A percentile compares a stretch with the other conserved stretches of the same genome.
Evolutionary conservation across 768 basidiomycete genomes (phyloP).

Genomic region (Pleurotus tuber-regium): DNA sequence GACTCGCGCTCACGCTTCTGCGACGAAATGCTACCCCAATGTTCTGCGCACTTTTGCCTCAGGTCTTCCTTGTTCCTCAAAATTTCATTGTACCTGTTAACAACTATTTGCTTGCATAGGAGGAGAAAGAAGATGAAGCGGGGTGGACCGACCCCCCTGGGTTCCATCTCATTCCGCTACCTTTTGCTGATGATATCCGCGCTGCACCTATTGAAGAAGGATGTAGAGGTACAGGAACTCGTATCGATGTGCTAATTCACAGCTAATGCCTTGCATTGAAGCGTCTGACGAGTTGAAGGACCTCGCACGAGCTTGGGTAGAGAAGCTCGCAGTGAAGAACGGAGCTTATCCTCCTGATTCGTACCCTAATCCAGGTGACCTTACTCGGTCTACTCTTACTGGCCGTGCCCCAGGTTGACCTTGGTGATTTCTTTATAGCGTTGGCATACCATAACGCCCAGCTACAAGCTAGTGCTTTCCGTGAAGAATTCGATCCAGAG

Average conservation of each 20-base stretch:
- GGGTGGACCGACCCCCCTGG: conserved; percentile 86
- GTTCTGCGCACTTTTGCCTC: conserved; percentile 86
- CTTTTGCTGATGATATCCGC: conserved; percentile 93
- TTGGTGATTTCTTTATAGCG: conserved; percentile 38
- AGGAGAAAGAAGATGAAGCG: conserved; percentile 64
- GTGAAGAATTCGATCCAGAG: conserved; percentile 79
- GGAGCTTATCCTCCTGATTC: conserved; percentile 86
- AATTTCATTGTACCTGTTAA: neutral
- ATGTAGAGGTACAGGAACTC: conserved; percentile 60
- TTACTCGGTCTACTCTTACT: neutral
- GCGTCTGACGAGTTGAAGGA: conserved; percentile 69
- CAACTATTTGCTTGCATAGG: conserved; percentile 36
- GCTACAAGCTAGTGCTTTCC: conserved; percentile 89
- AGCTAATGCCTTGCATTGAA: conserved; percentile 22
- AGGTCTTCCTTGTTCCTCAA: conserved; percentile 41
- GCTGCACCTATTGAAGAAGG: conserved; percentile 67
- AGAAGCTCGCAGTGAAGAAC: conserved; percentile 74
- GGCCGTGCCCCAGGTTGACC: conserved; percentile 8
- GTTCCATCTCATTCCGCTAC: conserved; percentile 90
- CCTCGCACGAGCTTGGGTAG: conserved; percentile 70
- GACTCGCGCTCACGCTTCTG: conserved; percentile 66
- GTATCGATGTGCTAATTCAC: conserved; percentile 7
- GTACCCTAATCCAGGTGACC: conserved; percentile 86
- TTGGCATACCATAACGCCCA: conserved; percentile 88
- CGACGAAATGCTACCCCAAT: conserved; percentile 71